These are phyloP conservation scores for Verticillium nonalfalfae DNA, from an alignment of 2,329 filamentous ascomycete genomes.

Conservation along the genomic window DNA sequence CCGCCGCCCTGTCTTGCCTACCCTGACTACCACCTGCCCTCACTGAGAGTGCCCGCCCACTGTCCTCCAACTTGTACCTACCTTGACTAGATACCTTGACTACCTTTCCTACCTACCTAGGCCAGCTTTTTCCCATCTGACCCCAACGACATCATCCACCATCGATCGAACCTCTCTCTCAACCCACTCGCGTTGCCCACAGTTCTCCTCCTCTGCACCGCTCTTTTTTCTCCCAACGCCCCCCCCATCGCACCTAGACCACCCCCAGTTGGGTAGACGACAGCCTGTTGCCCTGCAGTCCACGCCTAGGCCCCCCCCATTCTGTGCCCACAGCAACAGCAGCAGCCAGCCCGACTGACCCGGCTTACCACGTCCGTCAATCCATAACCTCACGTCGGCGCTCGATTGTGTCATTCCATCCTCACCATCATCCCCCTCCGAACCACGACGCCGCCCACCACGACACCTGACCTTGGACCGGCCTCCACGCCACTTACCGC, in stretches of 20 bases:
- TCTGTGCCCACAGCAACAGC: neutral
- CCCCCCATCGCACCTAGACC: neutral
- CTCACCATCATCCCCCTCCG: neutral
- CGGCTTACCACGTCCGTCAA: neutral
- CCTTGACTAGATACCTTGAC: too few relatives aligned
- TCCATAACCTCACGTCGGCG: neutral
- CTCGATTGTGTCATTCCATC: neutral
- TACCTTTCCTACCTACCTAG: neutral
- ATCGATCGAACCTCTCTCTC: neutral
- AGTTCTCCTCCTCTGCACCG: neutral
- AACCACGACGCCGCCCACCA: neutral
- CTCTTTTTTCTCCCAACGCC: neutral
- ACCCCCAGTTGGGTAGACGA: neutral
- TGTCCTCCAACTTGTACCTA: too few relatives aligned
- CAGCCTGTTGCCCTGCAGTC: neutral
- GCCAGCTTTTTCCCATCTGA: slow-evolving; percentile 1
- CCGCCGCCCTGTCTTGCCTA: neutral
- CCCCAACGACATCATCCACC: slow-evolving; percentile 1
- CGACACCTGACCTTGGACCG: neutral
- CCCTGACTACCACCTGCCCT: neutral
- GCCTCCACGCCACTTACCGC: neutral
- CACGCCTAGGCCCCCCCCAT: neutral
- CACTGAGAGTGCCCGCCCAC: too few relatives aligned
- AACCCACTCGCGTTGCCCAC: neutral
- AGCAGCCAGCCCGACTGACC: neutral